phyloP scores from a whole-genome alignment of 2,329 filamentous ascomycete genomes.

The Aspergillaceae sp. region DNA sequence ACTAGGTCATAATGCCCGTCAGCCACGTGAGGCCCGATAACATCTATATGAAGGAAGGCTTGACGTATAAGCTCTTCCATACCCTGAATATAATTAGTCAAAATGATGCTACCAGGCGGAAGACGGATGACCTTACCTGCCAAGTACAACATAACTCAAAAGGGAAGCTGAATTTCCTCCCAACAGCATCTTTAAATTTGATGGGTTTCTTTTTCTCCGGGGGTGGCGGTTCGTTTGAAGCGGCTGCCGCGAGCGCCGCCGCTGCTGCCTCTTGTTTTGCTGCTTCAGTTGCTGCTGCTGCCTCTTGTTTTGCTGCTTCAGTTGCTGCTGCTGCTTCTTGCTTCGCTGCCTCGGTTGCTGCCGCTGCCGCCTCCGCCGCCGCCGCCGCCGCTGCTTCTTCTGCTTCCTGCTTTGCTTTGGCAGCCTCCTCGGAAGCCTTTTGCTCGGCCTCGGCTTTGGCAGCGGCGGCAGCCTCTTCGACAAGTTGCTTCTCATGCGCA shows the following conservation, averaged over 20 bases:
- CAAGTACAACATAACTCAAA: conserved; percentile 78
- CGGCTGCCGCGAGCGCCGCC: conserved; percentile 24
- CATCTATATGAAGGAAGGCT: conserved; percentile 70
- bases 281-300: conserved; percentile 29
- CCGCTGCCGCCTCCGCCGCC: conserved; percentile 31
- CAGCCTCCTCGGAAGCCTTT: conserved; percentile 40
- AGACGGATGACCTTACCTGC: conserved; percentile 50
- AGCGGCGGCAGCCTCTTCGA: conserved; percentile 37
- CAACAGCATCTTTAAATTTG: conserved; percentile 84
- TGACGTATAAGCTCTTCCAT: conserved; percentile 84
- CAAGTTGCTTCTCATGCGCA: conserved; percentile 35
- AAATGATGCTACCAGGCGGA: too few species aligned
- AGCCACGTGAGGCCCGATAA: conserved; percentile 66
- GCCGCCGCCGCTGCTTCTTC: conserved; percentile 33
- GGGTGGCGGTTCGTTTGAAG: conserved; percentile 21
- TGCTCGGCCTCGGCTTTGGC: conserved; percentile 42
- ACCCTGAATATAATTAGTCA: conserved; percentile 43
- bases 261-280: conserved; percentile 28
- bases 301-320: conserved; percentile 27
- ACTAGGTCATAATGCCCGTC: conserved; percentile 73
- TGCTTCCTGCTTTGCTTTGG: conserved; percentile 39
- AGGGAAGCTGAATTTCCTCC: conserved; percentile 86
- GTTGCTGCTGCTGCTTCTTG: conserved; percentile 28
- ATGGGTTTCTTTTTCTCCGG: conserved; percentile 63
- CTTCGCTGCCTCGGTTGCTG: conserved; percentile 30